These are phyloP conservation scores for Sugiyamaella floridensis DNA, from an alignment of 805 yeast species.

Conservation along the genomic window DNA sequence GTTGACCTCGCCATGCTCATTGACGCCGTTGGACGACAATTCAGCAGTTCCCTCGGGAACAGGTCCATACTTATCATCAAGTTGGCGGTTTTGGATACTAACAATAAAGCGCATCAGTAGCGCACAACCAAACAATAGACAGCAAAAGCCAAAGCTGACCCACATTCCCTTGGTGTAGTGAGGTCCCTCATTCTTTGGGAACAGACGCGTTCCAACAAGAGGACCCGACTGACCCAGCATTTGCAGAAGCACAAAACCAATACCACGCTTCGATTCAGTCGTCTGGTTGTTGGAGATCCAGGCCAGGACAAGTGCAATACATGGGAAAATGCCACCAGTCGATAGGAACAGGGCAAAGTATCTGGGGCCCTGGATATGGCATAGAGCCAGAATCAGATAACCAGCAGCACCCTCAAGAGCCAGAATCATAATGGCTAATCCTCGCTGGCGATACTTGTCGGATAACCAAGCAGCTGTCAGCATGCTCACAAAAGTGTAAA, in stretches of 20 bases:
- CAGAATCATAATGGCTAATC: slow-evolving; percentile 15
- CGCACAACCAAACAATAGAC: slow-evolving; percentile 14
- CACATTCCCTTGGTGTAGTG: slow-evolving; percentile 22
- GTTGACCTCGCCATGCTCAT: slow-evolving; percentile 11
- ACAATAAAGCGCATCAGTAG: slow-evolving; percentile 11
- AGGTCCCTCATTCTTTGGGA: slow-evolving; percentile 22
- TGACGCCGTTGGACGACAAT: slow-evolving; percentile 3
- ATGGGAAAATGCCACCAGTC: slow-evolving; percentile 24
- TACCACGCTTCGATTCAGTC: slow-evolving; percentile 26
- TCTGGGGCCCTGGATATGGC: slow-evolving; percentile 19
- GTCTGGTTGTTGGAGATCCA: slow-evolving; percentile 28
- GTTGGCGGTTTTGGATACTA: slow-evolving; percentile 13
- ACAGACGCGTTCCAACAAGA: slow-evolving; percentile 27
- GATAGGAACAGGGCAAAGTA: slow-evolving; percentile 27
- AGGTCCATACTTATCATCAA: slow-evolving; percentile 18
- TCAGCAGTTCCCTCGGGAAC: slow-evolving; percentile 9
- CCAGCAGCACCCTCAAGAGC: slow-evolving; percentile 17
- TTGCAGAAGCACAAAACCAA: slow-evolving; percentile 26
- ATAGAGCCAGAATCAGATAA: slow-evolving; percentile 22
- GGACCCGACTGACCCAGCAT: slow-evolving; percentile 31
- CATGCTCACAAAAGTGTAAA: slow-evolving; percentile 36
- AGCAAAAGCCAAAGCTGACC: slow-evolving; percentile 19
- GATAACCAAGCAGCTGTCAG: slow-evolving; percentile 41
- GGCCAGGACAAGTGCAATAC: slow-evolving; percentile 22
- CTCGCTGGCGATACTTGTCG: slow-evolving; percentile 31